These are phyloP conservation scores for Litchi chinensis DNA, from an alignment of 345 rosid species.

Conservation along the genomic window DNA sequence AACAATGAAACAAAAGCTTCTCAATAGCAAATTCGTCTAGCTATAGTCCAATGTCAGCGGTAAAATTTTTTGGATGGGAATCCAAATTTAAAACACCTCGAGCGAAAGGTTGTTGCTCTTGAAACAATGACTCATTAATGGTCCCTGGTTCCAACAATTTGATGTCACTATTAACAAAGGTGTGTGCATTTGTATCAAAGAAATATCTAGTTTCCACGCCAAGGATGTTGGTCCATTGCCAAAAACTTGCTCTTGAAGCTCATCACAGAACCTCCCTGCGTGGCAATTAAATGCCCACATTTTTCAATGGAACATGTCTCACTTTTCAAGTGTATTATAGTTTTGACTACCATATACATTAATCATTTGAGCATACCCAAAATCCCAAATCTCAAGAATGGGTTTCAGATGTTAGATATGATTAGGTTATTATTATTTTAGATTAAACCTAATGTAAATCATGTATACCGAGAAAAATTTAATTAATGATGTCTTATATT, in stretches of 20 bases:
- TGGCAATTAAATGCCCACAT: slow-evolving; percentile 11
- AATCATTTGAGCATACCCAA: slow-evolving; percentile 20
- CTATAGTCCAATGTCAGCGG: no score
- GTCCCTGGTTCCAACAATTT: slow-evolving; percentile 29
- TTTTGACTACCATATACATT: slow-evolving; percentile 4
- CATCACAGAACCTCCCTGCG: background rate
- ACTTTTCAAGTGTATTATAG: background rate
- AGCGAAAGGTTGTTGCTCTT: background rate
- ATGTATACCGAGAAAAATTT: no score
- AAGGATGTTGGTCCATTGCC: slow-evolving; percentile 42
- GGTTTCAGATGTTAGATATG: background rate
- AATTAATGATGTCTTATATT: no score
- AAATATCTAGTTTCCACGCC: slow-evolving; percentile 20
- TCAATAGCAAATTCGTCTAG: background rate
- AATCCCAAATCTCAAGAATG: background rate
- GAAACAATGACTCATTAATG: slow-evolving; percentile 22
- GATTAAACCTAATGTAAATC: no score
- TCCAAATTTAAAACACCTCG: background rate
- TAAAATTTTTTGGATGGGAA: background rate
- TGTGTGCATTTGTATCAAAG: slow-evolving; percentile 11
- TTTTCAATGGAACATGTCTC: slow-evolving; percentile 15
- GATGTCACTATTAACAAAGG: slow-evolving; percentile 15
- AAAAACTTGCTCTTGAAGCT: slow-evolving; percentile 13
- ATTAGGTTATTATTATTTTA: no score
- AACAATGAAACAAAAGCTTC: background rate